Base-by-base conservation (phyloP, 768 basidiomycete species). In the Serendipita sp. region DNA sequence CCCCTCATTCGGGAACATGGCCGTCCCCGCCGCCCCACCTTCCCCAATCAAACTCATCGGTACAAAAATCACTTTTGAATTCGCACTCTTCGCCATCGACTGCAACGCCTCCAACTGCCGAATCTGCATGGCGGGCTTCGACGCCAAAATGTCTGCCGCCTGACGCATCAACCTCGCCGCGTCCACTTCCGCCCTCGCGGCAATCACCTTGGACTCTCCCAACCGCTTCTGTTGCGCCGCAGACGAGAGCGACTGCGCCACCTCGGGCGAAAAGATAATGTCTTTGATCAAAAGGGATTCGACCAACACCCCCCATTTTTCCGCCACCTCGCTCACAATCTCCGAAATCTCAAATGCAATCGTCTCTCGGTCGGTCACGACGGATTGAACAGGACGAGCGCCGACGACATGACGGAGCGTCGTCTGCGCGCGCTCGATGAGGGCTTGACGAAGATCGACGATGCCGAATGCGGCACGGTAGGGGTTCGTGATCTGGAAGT, bases 351-450 rank as follows among this genome's bases (percentile, higher is more conserved):
- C 94, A 69, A 88, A 86, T 9, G 94, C 94, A 66, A 96, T 92
- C 43, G 88, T 92, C 69, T 98, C 95, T 65, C 95, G 90, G 75
- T 98, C 95, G 2, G 93, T 95, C 65, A 98, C 90, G 63, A 98
- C 88, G 68, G 82, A 85, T 74, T 98, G 95, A n/a, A 98, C 89
- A 0, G 88, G 85, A 24, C 91, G 86, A 2, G 91, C 90, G 66
- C 95, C 95, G 34, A 96, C 92, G 71, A 98, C 93, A 69, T 97
- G 92, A n/a, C 95, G 84, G 22, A 98, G 79, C 16, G 95, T 99
- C 2, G 95, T 97, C 76, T 96, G 89, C 0, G 88, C 85, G 66
- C 90, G 84, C 72, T 90, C 90, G 53, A 84, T 75, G 65, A 91
- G 82, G 0, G 90, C 90, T 67, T 86, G 82, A 61, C 87, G 88